A percentile compares a stretch with the other conserved stretches of the same genome.
Conservation (phyloP, 441 rosid species). For the Cnidoscolus chayamansa region DNA sequence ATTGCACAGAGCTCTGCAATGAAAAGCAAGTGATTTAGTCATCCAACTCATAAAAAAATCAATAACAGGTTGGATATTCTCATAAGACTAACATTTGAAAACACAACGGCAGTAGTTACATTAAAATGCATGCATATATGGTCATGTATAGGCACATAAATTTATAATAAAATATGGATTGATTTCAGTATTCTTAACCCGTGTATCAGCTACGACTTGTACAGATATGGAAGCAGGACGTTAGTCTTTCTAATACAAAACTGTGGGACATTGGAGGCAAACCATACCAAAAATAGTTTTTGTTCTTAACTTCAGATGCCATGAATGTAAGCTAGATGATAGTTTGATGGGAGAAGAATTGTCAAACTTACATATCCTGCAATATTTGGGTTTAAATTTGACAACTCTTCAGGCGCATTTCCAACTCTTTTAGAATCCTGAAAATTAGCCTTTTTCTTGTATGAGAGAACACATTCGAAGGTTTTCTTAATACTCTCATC, state of each 20-base stretch:
- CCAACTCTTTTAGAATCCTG: constrained; percentile 47
- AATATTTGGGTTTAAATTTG: constrained; percentile 44
- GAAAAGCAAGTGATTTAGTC: constrained; percentile 16
- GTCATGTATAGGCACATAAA: background rate
- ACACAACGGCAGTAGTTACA: background rate
- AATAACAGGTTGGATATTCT: constrained; percentile 10
- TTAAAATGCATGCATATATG: background rate
- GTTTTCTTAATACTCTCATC: constrained; percentile 51
- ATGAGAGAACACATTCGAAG: constrained; percentile 62
- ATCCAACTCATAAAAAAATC: constrained; percentile 19
- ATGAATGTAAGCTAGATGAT: constrained; percentile 10
- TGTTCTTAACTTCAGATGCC: background rate
- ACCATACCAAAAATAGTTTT: background rate
- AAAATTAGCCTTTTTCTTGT: constrained; percentile 64
- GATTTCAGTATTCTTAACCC: background rate
- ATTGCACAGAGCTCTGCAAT: constrained; percentile 44
- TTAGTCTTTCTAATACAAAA: background rate
- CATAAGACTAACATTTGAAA: background rate
- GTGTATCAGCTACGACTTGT: background rate
- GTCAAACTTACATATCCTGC: constrained; percentile 36
- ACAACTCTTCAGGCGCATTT: constrained; percentile 49
- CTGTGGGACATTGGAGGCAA: background rate
- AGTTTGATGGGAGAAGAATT: constrained; percentile 9
- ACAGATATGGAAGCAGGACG: background rate
- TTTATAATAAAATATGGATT: background rate